These are phyloP conservation scores for Neurospora terricola DNA, from an alignment of 495 filamentous ascomycete genomes.

Conservation along the genomic window DNA sequence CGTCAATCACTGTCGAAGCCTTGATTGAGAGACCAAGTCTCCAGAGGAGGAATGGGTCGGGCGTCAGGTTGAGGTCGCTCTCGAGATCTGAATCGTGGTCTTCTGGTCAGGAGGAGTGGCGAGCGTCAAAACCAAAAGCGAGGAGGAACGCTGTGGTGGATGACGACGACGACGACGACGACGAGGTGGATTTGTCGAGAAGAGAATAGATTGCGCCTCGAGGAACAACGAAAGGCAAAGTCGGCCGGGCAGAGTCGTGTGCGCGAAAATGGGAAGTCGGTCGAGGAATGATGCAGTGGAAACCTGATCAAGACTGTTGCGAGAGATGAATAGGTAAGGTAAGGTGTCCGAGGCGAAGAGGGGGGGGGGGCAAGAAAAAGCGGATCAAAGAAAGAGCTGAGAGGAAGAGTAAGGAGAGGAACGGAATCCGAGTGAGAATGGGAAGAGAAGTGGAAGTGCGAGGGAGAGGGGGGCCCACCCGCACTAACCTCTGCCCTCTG, in stretches of 20 bases:
- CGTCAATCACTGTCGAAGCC: not conserved
- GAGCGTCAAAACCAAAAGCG: constrained; percentile 12
- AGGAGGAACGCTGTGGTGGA: constrained; percentile 17
- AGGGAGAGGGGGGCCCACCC: constrained; percentile 2
- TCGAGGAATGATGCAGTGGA: constrained; percentile 5
- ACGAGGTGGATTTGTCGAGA: not conserved
- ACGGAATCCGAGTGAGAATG: constrained; percentile 10
- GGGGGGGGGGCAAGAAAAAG: constrained; percentile 7
- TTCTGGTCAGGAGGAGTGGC: constrained; percentile 6
- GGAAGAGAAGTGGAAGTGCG: not conserved
- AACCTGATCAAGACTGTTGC: constrained; percentile 7
- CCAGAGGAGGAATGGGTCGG: not conserved
- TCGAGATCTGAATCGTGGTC: not conserved
- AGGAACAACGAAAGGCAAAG: constrained; percentile 21
- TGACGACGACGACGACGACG: constrained; percentile 2
- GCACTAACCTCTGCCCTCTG: not conserved
- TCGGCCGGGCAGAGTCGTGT: constrained; percentile 8
- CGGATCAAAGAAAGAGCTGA: constrained; percentile 16
- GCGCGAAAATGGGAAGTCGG: constrained; percentile 13
- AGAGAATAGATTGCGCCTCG: constrained; percentile 17
- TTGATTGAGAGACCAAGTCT: not conserved
- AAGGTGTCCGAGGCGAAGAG: constrained; percentile 7
- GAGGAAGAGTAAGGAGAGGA: constrained; percentile 25
- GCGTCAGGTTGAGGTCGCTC: not conserved
- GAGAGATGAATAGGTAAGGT: constrained; percentile 18